Base-by-base conservation (phyloP, 345 rosid species). In the Corchorus olitorius region DNA sequence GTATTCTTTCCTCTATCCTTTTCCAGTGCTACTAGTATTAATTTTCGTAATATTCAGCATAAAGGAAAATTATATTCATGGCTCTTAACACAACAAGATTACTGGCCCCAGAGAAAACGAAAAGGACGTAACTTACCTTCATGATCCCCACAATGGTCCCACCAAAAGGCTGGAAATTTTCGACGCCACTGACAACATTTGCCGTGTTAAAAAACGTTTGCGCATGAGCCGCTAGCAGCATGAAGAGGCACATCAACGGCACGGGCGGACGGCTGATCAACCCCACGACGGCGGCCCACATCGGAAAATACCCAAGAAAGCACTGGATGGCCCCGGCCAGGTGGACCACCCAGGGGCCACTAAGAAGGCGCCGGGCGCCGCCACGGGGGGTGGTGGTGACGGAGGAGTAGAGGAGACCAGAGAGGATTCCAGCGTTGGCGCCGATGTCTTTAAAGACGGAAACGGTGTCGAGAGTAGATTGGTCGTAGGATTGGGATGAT, bases 381-480 rank as follows among this genome's bases (percentile, higher is more conserved):
- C 77, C 83, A 2, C 43, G 43, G 48, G 70, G 76, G n/a, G 60
- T 41, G 56, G 72, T 64, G 4, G 92, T 83, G 46, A 85, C 86
- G 72, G 79, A 74, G 55, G 97, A 76, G 80, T 93, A 94, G 7
- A 94, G 85, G 76, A 93, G 83, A 37, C 98, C 98, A 14, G 97
- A 88, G 65, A 92, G 82, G 86, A 90, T 52, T 5, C 97, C 98
- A 82, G 81, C 86, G 90, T 93, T 93, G 54, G 97, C 95, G 20
- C 98, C 97, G 83, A 94, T 93, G 85, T 94, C 97, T 59, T 94
- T 94, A 87, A 91, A 93, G 84, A 94, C 98, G 53, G 97, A 94
- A 82, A 94, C 90, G 82, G 93, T 93, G 87, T 94, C 98, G 76
- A 94, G 98, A 7, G 98, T 94, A 16, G 91, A 88, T 80, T 93